Base-by-base conservation (phyloP, 2,329 filamentous ascomycete species). In the Trichophyton schoenleinii region DNA sequence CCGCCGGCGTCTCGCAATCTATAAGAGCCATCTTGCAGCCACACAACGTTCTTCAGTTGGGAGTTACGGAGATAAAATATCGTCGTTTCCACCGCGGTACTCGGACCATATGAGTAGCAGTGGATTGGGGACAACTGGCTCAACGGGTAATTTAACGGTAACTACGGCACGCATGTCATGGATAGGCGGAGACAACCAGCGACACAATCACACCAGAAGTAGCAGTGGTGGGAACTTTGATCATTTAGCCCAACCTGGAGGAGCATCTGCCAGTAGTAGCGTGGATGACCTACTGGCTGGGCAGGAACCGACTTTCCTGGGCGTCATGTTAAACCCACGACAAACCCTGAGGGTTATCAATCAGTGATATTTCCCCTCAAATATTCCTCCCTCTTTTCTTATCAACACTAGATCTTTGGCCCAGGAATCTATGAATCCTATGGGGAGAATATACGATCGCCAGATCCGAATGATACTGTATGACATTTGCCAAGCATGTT, bases 281-380 rank as follows among this genome's bases (percentile, higher is more conserved):
- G 76, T 73, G 44, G 83, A 85, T 61, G 83, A 86, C 67, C 68
- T 88, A 64, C 68, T 87, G 15, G 78, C 76, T 2, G 83, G 82
- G 0, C 79, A 85, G 63, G 85, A 89, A 70, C 87, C 87, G 63
- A 87, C 81, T 62, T 90, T 89, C 73, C 84, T 87, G 71, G 87
- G 80, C 58, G 84, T 88, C 31, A 73, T 88, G 67, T 72, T 89
- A 72, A 86, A 85, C 63, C 86, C 86, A 22, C 78, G 85, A 68
- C 76, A 86, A 68, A 88, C 85, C 67, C 73, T 89, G 74, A 77
- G 85, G 68, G 85, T 89, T 41, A 84, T 88, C 22, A 89, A 89
- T 70, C 67, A 76, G 67, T 78, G 80, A 68, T 81, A 68, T 76
- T 57, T 7, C 5, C 41, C 41, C 34, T 20, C 42, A 34, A n/a